Evolutionary conservation across 768 basidiomycete species (phyloP), one percentile per base, ranked within the genome.

Genomic region (Agrocybe pediades): DNA sequence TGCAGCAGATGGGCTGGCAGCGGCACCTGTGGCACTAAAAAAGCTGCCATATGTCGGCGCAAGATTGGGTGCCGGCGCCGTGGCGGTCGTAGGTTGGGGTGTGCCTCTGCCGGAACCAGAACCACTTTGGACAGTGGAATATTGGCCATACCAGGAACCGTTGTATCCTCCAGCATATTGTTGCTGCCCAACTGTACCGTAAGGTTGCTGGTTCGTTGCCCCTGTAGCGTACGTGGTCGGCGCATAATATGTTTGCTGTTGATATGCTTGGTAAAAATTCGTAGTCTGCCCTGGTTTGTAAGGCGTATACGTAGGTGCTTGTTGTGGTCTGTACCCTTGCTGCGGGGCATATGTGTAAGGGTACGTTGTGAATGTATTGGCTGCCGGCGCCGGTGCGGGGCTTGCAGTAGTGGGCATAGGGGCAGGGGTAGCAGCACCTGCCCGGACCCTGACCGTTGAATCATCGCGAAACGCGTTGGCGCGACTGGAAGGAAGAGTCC

Each of bases 401-500:
- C n/a, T n/a, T n/a, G n/a, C n/a, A n/a, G 66, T 51, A 30, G 67
- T 51, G 27, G 69, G 52, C 23, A 65, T 63, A 20, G 80, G 65
- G 3, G 74, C 63, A 15, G 69, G 63, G 9, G 71, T 59, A 20
- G 69, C 61, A 40, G 73, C 61, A 15, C 74, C 66, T 46, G 43
- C 75, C 56, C 39, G 68, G 1, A 90, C 78, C 69, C 84, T 86
- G 41, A 91, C 71, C 1, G 90, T 93, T 3, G 82, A 78, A 63
- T 92, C 85, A 66, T 92, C 90, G 16, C 85, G 83, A 15, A 92
- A 78, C 5, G 90, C 87, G 0, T 80, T 77, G 9, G 79, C 54
- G 21, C 78, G 76, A 43, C 77, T 72, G 11, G 82, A 62, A 9
- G 86, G 83, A 2, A 92, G 77, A 2, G 85, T 92, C 29, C 90